These are phyloP conservation scores for Botrytis galanthina DNA, from an alignment of 2,329 filamentous ascomycete genomes.

Conservation along the genomic window DNA sequence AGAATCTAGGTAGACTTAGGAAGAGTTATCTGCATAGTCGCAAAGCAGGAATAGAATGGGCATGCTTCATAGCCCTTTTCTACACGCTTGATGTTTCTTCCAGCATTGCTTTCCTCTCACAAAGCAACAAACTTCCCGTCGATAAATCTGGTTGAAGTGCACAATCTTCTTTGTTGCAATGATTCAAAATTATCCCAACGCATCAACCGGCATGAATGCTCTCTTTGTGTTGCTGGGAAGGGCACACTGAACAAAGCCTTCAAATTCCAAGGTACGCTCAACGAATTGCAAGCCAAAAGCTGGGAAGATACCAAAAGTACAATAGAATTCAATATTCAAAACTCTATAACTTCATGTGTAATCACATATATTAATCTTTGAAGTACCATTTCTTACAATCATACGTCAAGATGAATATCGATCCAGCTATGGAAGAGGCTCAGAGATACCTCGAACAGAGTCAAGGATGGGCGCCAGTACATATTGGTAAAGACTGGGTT, in stretches of 20 bases:
- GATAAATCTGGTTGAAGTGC: background rate
- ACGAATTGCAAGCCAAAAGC: background rate
- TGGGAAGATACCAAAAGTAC: too few species aligned
- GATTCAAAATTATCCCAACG: background rate
- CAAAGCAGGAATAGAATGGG: background rate
- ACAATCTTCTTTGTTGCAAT: slow-evolving; percentile 2
- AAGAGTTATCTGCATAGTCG: background rate
- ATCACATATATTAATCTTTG: background rate
- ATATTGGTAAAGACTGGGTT: slow-evolving; percentile 15
- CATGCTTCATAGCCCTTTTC: background rate
- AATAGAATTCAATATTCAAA: too few species aligned
- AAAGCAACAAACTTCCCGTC: background rate
- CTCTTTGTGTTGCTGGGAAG: background rate
- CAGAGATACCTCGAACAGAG: background rate
- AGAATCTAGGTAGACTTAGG: background rate
- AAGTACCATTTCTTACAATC: background rate
- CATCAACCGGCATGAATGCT: background rate
- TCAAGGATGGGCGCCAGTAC: background rate
- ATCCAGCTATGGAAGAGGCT: background rate
- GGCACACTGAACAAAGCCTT: background rate
- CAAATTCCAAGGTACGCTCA: background rate
- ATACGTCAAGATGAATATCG: background rate
- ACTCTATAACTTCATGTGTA: background rate
- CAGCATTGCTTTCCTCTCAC: background rate
- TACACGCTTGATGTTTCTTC: background rate